Base-by-base conservation (phyloP, 2,329 filamentous ascomycete genomes). In the Claviceps purpurea region DNA sequence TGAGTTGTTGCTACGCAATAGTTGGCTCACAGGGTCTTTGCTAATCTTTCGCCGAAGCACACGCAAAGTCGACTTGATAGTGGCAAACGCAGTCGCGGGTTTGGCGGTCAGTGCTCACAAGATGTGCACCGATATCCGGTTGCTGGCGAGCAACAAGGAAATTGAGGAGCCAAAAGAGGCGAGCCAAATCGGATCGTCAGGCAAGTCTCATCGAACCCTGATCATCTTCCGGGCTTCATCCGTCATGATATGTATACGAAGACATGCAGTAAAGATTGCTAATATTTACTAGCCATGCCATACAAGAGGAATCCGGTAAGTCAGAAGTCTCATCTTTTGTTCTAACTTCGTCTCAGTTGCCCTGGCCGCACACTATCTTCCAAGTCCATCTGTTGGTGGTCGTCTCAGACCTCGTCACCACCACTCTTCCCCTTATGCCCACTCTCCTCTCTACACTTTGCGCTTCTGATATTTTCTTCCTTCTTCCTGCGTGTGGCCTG, bases 111-210 rank as follows among this genome's bases (percentile, higher is more conserved):
- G 87, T 0, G 86, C 81, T 0, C 61, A 64, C 63, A 80, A 84
- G 54, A 90, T 94, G 55, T 78, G 80, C 48, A 76, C 77, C 46
- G 86, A 91, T 60, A 85, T 93, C 58, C 76, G 86, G 48, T 83
- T 87, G 62, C 72, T 91, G 47, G 84, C 84, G 5, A 74, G 77
- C 61, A 77, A 82, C 69, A 94, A 95, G 74, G 88, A 94, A 67
- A 73, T 93, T 54, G 89, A 94, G 64, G 87, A 90, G 72, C 87
- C 87, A 0, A 87, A 89, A 60, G 86, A 90, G 70, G 81, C 81
- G 60, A 78, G 82, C 58, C 88, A 94, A 69, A 89, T 90, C 58
- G 86, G 84, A 30, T 79, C 74, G 6, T 50, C 46, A 42, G 51
- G 41, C 20, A 53, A 50, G 51, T 49, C 41, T 37, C 22, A 43